These are phyloP conservation scores for Sclerotinia spermophila DNA, from an alignment of 2,329 filamentous ascomycete species.

Conservation along the genomic window DNA sequence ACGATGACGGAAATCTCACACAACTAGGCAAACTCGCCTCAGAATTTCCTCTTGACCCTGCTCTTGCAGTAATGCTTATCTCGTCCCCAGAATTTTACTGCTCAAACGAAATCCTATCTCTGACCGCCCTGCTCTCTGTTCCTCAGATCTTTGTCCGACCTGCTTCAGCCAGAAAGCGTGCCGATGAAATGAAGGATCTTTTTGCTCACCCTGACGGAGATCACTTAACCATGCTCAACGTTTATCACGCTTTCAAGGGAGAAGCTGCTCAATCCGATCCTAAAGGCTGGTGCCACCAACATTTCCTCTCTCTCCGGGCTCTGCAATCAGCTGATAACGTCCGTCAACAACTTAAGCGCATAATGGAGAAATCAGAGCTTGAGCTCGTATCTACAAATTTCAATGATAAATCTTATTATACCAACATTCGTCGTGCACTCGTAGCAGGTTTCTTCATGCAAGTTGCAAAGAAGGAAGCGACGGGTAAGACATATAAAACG, in stretches of 20 bases:
- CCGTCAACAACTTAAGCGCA: conserved; percentile 82
- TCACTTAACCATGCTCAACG: conserved; percentile 93
- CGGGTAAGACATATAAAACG: conserved; percentile 87
- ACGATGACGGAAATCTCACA: conserved; percentile 94
- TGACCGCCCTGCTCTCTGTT: conserved; percentile 89
- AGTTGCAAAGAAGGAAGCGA: conserved; percentile 87
- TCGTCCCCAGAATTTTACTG: conserved; percentile 97
- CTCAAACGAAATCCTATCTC: conserved; percentile 95
- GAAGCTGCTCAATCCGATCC: conserved; percentile 65
- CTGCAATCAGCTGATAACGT: conserved; percentile 93
- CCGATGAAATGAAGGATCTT: conserved; percentile 94
- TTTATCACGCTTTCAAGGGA: conserved; percentile 95
- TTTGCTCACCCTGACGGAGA: conserved; percentile 94
- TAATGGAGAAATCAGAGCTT: conserved; percentile 90
- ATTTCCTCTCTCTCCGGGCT: conserved; percentile 87
- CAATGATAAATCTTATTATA: conserved; percentile 96
- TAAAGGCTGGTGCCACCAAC: conserved; percentile 94
- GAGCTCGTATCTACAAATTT: conserved; percentile 87
- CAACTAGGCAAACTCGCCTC: conserved; percentile 81
- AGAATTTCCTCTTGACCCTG: conserved; percentile 91
- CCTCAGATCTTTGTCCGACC: conserved; percentile 92
- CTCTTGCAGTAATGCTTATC: conserved; percentile 95
- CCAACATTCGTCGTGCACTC: conserved; percentile 89
- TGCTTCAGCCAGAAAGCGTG: conserved; percentile 77
- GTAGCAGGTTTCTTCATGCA: conserved; percentile 99